Conservation (phyloP, 2,329 filamentous ascomycete genomes). For the Phialophora chinensis region DNA sequence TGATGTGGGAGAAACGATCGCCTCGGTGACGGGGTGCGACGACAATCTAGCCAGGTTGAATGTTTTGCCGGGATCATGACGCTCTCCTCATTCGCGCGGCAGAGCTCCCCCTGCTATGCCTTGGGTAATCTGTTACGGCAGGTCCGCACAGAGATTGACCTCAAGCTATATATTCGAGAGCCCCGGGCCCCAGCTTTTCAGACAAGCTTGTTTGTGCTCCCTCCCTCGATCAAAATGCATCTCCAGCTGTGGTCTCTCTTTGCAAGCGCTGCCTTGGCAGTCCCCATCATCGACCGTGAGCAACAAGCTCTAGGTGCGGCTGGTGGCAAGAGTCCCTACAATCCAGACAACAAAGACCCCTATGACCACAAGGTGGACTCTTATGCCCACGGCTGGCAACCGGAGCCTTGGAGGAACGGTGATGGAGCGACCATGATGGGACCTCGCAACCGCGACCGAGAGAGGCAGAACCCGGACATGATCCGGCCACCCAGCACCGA, state of each 20-base stretch:
- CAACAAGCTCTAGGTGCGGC: slow-evolving; percentile 28
- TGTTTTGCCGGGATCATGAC: slow-evolving; percentile 25
- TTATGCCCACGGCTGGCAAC: slow-evolving; percentile 43
- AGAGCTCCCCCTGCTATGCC: neutral
- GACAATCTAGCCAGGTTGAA: slow-evolving; percentile 12
- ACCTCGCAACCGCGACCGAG: slow-evolving; percentile 71
- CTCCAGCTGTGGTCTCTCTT: slow-evolving; percentile 30
- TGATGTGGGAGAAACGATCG: slow-evolving; percentile 9
- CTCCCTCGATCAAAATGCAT: slow-evolving; percentile 26
- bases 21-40: slow-evolving; percentile 4
- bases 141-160: slow-evolving; percentile 1
- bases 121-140: slow-evolving; percentile 12
- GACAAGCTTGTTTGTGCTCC: slow-evolving; percentile 11
- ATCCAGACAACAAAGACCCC: slow-evolving; percentile 29
- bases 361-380: slow-evolving; percentile 35
- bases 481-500: slow-evolving; percentile 76
- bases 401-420: slow-evolving; percentile 69
- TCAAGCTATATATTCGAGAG: slow-evolving; percentile 14
- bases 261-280: slow-evolving; percentile 27
- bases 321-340: slow-evolving; percentile 28
- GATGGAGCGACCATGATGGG: slow-evolving; percentile 70
- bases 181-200: slow-evolving; percentile 4
- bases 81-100: slow-evolving; percentile 16
- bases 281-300: slow-evolving; percentile 49
- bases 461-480: slow-evolving; percentile 73